Percentiles rank a stretch among this genome's conserved stretches.
These are phyloP conservation scores for Agaricus blazei DNA, from an alignment of 768 basidiomycete genomes.

Conservation along the genomic window DNA sequence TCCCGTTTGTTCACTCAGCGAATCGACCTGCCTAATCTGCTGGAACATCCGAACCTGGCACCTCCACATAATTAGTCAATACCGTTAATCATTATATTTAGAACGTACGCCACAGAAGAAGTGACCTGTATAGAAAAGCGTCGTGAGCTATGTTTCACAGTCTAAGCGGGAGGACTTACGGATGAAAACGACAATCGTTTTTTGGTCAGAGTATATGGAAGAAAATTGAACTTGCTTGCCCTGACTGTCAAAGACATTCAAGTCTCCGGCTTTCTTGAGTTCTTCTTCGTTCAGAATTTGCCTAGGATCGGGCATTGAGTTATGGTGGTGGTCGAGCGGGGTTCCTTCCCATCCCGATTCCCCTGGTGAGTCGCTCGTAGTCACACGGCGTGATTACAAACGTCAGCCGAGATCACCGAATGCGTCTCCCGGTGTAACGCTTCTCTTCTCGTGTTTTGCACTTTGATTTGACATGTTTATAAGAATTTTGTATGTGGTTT, in stretches of 20 bases:
- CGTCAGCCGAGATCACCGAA: no score
- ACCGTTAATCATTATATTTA: no score
- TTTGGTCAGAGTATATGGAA: slow-evolving; percentile 40
- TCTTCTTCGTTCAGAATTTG: slow-evolving; percentile 27
- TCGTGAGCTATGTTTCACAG: neutral
- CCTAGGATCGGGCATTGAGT: slow-evolving; percentile 12
- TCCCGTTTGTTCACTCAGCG: slow-evolving; percentile 22
- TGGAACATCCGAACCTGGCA: slow-evolving; percentile 33
- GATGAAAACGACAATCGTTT: slow-evolving; percentile 60
- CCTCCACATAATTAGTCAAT: slow-evolving; percentile 14
- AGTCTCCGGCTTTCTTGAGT: slow-evolving; percentile 30
- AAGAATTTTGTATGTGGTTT: no score
- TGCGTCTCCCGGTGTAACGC: no score
- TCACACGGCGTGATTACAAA: no score
- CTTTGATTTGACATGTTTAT: no score
- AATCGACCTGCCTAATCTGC: neutral
- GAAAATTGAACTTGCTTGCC: slow-evolving; percentile 51
- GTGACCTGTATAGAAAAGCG: slow-evolving; percentile 37
- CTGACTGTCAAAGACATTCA: slow-evolving; percentile 37
- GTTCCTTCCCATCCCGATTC: no score
- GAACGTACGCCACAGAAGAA: slow-evolving; percentile 59
- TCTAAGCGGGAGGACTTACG: slow-evolving; percentile 28
- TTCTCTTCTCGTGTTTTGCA: no score
- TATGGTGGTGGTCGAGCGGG: neutral
- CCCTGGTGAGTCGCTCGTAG: no score